These are phyloP conservation scores for Colletotrichum plurivorum DNA, from an alignment of 2,329 filamentous ascomycete genomes.

Conservation along the genomic window DNA sequence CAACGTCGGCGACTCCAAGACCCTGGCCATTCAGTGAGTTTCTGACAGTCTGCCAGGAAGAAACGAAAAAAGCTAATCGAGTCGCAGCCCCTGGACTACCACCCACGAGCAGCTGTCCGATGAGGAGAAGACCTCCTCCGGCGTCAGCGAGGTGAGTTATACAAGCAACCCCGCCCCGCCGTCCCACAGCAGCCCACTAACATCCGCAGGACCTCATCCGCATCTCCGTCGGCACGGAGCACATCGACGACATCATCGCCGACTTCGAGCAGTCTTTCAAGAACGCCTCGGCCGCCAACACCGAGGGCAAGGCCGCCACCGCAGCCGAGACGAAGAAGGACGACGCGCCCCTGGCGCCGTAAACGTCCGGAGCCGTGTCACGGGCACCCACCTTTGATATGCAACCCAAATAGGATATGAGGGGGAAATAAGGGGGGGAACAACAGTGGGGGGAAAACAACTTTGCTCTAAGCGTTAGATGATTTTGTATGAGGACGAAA, in stretches of 20 bases:
- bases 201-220: conserved; percentile 83
- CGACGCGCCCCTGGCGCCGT: conserved; percentile 53
- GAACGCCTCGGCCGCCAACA: conserved; percentile 64
- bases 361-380: conserved; percentile 6
- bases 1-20: conserved; percentile 97
- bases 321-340: conserved; percentile 50
- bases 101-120: conserved; percentile 93
- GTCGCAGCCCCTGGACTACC: conserved; percentile 82
- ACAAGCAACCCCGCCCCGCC: neutral
- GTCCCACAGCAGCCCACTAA: neutral
- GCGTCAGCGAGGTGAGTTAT: conserved; percentile 78
- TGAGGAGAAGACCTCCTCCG: conserved; percentile 83
- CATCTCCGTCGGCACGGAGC: conserved; percentile 95
- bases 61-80: neutral
- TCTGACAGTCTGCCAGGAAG: neutral
- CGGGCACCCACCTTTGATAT: neutral
- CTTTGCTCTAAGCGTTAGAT: conserved; percentile 7
- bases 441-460: conserved; percentile 15
- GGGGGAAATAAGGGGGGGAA: neutral
- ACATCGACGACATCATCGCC: conserved; percentile 96
- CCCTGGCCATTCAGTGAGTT: conserved; percentile 83
- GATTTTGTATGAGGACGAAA: conserved; percentile 17
- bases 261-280: conserved; percentile 95
- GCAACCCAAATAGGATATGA: neutral
- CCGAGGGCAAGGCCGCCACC: conserved; percentile 47